Base-by-base conservation (phyloP, 2,329 filamentous ascomycete genomes). In the Periconia digitata region DNA sequence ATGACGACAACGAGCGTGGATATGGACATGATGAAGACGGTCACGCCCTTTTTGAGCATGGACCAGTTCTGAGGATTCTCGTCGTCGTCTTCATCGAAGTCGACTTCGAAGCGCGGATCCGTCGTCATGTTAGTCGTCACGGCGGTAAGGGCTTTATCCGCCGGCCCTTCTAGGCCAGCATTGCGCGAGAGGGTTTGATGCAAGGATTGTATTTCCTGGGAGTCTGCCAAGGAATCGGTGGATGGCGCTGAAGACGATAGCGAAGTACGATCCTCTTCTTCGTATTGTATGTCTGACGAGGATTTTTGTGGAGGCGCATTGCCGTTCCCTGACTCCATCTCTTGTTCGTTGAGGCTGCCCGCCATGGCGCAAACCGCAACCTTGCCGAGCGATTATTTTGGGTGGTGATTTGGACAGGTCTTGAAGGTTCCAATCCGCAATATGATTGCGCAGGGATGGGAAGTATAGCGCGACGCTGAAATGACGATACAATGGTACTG, bases 61-160 rank as follows among this genome's bases (percentile, higher is more conserved):
- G 82, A 70, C 87, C 88, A 92, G 63, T 87, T 85, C 47, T 79
- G 77, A 0, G 89, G 87, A 60, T 90, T 85, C 12, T 79, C 77
- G 49, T 80, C 85, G 12, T 79, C 77, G 49, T 80, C 73, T 1
- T 81, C 81, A 15, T 82, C 80, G 65, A 89, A 91, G 60, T 87
- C 84, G 45, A 92, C 79, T 70, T 94, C 89, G 60, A 84, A 92
- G 22, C 84, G 81, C 3, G 83, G 78, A 47, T 78, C 74, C 40
- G 69, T 72, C 2, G 71, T 73, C 6, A 63, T 61, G 3, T 67
- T 58, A 1, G 56, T 63, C 3, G 62, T 58, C 24, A 69, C 58
- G 3, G 56, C 57, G 16, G 55, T 54, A 22, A 64, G 51, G 1
- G 47, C 44, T 35, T 66, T 65, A 16, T 68, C 58, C 34, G 49